phyloP scores from a whole-genome alignment of 352 stramenopile genomes.

The Globisporangium nagaii region DNA sequence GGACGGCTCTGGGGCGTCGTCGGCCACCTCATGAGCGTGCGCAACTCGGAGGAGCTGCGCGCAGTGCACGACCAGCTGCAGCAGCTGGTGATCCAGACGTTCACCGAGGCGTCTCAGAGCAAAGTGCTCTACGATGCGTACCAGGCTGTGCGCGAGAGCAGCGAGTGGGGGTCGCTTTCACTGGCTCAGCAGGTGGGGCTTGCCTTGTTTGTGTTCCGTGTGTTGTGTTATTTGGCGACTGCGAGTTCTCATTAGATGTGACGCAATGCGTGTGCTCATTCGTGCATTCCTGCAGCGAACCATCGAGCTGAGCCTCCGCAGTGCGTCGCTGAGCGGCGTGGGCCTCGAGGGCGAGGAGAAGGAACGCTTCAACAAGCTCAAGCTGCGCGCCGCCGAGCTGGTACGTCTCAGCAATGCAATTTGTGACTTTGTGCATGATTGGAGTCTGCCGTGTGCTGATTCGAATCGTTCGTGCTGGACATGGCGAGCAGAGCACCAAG shows the following conservation, averaged over 20 bases:
- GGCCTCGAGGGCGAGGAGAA: slow-evolving; percentile 89
- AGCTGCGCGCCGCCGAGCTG: slow-evolving; percentile 90
- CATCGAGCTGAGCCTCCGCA: slow-evolving; percentile 84
- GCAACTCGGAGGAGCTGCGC: slow-evolving; percentile 93
- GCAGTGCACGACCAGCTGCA: slow-evolving; percentile 91
- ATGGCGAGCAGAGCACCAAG: slow-evolving; percentile 86
- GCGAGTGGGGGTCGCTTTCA: slow-evolving; percentile 48
- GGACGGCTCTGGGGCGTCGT: slow-evolving; percentile 94
- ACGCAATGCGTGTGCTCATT: not conserved
- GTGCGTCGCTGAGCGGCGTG: slow-evolving; percentile 91
- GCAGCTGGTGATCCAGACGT: slow-evolving; percentile 91
- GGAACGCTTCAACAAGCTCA: slow-evolving; percentile 95
- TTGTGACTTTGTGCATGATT: too few relatives aligned
- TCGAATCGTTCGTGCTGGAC: too few relatives aligned
- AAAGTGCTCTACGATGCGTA: slow-evolving; percentile 91
- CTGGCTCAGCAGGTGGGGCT: slow-evolving; percentile 50
- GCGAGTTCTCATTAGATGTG: too few relatives aligned
- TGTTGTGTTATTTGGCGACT: not conserved
- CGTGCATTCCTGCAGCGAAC: slow-evolving; percentile 43
- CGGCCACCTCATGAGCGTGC: slow-evolving; percentile 95
- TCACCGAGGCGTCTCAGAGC: slow-evolving; percentile 91
- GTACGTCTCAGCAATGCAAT: slow-evolving; percentile 22
- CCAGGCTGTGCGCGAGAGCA: slow-evolving; percentile 61
- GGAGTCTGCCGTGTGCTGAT: too few relatives aligned
- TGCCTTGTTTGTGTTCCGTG: not conserved